Evolutionary conservation across 2,329 filamentous ascomycete species (phyloP).

Genomic region (Gremmenia infestans): DNA sequence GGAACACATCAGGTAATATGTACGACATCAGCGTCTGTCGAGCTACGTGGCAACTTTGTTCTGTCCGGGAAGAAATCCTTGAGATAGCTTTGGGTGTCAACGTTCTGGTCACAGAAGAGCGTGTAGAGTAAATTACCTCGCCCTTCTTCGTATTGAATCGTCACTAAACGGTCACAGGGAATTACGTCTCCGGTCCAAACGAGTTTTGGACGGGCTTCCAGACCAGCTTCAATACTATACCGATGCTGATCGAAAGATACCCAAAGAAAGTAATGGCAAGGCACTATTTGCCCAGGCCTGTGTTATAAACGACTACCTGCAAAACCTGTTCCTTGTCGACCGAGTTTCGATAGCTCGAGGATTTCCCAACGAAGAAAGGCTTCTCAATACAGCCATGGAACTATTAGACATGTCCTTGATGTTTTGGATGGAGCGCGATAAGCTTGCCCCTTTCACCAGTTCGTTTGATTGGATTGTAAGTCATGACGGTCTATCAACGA

Average conservation of each 20-base stretch:
- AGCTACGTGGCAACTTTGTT: conserved; percentile 14
- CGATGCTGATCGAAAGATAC: conserved; percentile 6
- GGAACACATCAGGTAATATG: conserved; percentile 22
- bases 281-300: conserved; percentile 19
- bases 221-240: conserved; percentile 21
- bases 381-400: conserved; percentile 26
- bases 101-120: conserved; percentile 16
- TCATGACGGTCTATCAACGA: background rate
- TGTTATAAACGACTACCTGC: conserved; percentile 21
- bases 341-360: conserved; percentile 23
- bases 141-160: background rate
- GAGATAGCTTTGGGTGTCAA: conserved; percentile 26
- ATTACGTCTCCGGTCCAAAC: conserved; percentile 17
- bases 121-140: conserved; percentile 17
- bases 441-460: conserved; percentile 17
- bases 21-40: conserved; percentile 15
- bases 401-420: conserved; percentile 25
- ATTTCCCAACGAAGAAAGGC: conserved; percentile 17
- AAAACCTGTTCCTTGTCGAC: conserved; percentile 28
- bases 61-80: conserved; percentile 28
- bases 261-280: conserved; percentile 17
- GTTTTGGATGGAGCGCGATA: conserved; percentile 28
- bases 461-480: conserved; percentile 28
- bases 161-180: conserved; percentile 15
- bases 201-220: conserved; percentile 18